Evolutionary conservation across 2,329 filamentous ascomycete genomes (phyloP), one percentile per base, ranked within the genome.

Genomic region (Xylariaceae sp.): DNA sequence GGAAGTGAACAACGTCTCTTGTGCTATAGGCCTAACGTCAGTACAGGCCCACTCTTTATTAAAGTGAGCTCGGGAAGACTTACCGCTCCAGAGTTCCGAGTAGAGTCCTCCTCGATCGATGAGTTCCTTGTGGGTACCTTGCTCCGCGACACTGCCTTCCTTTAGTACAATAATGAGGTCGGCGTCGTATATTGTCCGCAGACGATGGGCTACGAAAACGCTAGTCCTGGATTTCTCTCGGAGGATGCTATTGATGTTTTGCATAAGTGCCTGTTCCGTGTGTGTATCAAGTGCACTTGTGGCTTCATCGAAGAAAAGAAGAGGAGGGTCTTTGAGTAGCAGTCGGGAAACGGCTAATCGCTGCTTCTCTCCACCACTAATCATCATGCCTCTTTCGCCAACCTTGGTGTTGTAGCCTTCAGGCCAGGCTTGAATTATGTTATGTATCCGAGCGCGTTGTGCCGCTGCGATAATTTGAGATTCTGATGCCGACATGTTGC

Each of bases 381-480:
- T 96, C 92, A 97, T 97, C 83, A 97, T 87, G 1, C 92, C 92
- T 40, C 93, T 83, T 76, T 97, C 93, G 47, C 93, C 93, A 21
- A 97, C 94, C 72, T 88, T 92, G 16, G 94, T 97, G 18, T 87
- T 75, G 71, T 97, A 96, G 13, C 91, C 91, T n/a, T 92, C 87
- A 1, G 91, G 91, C 70, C 96, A 87, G n/a, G 77, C 78, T 50
- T 82, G 77, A 56, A 96, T 87, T 45, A 88, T 91, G 37, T 94
- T 87, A 72, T 97, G 88, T 53, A 99, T 91, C 51, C 87, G 85
- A 2, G 94, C 93, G 48, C 91, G 82, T 66, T 86, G 85, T 1
- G 94, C 92, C 0, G 91, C 94, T 24, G 86, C 86, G 10, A 85
- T 71, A 6, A 99, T 88, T 52, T 87, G 79, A 26, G 91, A 90